Conservation (phyloP, 176 grass and related monocot genomes). For the Carex littledalei region DNA sequence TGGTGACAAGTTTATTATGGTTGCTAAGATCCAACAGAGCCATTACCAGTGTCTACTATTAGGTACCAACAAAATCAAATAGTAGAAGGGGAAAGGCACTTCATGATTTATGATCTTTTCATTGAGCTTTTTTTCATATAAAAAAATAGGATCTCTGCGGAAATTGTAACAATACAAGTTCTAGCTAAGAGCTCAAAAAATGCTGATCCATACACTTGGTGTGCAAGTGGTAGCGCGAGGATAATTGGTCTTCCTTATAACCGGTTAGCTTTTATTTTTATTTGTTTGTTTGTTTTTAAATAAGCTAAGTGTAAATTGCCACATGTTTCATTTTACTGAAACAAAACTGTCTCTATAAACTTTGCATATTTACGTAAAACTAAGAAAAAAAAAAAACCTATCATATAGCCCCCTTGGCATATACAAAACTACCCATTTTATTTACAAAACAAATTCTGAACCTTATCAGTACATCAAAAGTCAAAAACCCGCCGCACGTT, state of each 20-base stretch:
- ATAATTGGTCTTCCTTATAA: not conserved
- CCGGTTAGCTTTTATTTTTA: not conserved
- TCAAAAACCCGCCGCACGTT: too few relatives aligned
- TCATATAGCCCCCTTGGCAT: too few relatives aligned
- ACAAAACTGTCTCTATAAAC: too few relatives aligned
- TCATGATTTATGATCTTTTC: not conserved
- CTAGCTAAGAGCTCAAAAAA: not conserved
- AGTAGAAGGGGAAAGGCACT: not conserved
- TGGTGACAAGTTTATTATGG: not conserved
- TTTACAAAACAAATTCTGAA: too few relatives aligned
- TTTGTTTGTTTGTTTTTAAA: too few relatives aligned
- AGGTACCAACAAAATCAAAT: not conserved
- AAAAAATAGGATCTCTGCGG: not conserved
- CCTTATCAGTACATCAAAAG: too few relatives aligned
- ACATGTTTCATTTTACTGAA: too few relatives aligned
- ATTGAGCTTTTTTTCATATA: not conserved
- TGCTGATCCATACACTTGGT: not conserved
- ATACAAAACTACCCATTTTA: too few relatives aligned
- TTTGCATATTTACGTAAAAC: too few relatives aligned
- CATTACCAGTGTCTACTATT: not conserved
- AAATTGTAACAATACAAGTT: not conserved
- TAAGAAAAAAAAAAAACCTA: too few relatives aligned
- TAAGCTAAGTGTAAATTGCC: too few relatives aligned
- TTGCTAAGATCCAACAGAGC: not conserved
- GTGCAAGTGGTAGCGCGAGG: not conserved